phyloP scores from a whole-genome alignment of 306 rosid species.

The Castanea crenata region DNA sequence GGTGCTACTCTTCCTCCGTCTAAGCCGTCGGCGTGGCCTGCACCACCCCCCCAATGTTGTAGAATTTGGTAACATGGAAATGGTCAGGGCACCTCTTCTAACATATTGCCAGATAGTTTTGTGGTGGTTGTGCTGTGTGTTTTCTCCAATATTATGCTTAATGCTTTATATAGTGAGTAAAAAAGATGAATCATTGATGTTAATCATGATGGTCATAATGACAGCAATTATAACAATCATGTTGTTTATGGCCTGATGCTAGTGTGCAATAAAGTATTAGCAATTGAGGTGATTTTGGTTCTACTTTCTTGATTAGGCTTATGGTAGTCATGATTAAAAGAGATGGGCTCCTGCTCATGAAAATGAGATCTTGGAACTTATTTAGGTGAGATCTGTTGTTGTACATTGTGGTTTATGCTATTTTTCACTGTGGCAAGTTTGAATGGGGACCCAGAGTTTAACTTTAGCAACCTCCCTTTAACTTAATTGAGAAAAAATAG shows the following conservation, averaged over 20 bases:
- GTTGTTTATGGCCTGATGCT: constrained; percentile 56
- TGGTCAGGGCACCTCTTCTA: constrained; percentile 48
- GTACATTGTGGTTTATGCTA: neutral
- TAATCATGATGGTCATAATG: constrained; percentile 69
- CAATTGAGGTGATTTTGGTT: constrained; percentile 21
- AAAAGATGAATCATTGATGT: constrained; percentile 40
- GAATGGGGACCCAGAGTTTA: neutral
- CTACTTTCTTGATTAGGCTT: constrained; percentile 37
- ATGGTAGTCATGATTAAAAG: constrained; percentile 68
- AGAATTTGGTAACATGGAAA: constrained; percentile 61
- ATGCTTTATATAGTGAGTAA: constrained; percentile 39
- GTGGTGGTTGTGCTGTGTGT: neutral
- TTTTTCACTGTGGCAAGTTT: neutral
- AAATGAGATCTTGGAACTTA: constrained; percentile 1
- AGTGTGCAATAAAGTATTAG: constrained; percentile 48
- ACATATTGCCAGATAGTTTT: constrained; percentile 29
- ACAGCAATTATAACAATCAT: constrained; percentile 62
- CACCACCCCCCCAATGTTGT: constrained; percentile 49
- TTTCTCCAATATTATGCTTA: constrained; percentile 1
- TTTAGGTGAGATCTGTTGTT: constrained; percentile 18
- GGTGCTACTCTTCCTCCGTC: constrained; percentile 58
- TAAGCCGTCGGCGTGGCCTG: constrained; percentile 49
- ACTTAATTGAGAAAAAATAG: neutral
- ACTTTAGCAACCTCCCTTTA: neutral
- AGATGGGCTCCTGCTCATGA: constrained; percentile 26